Conservation (phyloP, 2,329 filamentous ascomycete species). For the Cadophora sp. region DNA sequence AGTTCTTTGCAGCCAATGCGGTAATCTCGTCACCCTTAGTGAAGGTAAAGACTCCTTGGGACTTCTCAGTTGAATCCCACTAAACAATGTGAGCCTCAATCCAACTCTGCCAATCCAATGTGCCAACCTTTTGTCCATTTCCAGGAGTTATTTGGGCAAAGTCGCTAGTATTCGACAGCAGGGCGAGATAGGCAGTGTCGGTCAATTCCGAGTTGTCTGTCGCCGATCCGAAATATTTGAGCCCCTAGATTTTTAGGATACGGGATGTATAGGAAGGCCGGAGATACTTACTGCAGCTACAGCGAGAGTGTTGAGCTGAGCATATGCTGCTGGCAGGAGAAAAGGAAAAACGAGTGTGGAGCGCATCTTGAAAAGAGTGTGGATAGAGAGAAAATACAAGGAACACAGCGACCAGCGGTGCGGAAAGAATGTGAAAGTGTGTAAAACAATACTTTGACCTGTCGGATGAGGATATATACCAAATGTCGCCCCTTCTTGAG, state of each 20-base stretch:
- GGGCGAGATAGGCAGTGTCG: constrained; percentile 25
- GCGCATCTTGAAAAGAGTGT: constrained; percentile 18
- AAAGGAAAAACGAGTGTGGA: constrained; percentile 25
- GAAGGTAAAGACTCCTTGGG: constrained; percentile 25
- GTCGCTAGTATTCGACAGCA: constrained; percentile 27
- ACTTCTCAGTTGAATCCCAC: constrained; percentile 28
- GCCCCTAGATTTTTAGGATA: constrained; percentile 15
- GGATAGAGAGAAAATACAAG: constrained; percentile 9
- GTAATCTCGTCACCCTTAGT: constrained; percentile 27
- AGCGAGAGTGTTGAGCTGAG: constrained; percentile 31
- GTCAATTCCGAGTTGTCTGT: constrained; percentile 30
- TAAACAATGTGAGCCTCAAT: constrained; percentile 1
- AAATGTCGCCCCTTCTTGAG: background rate
- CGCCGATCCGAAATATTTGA: constrained; percentile 32
- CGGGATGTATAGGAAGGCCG: too few species aligned
- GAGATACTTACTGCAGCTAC: constrained; percentile 29
- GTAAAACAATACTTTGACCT: constrained; percentile 10
- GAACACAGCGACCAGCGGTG: constrained; percentile 16
- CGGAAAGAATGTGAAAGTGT: constrained; percentile 20
- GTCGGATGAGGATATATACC: constrained; percentile 5
- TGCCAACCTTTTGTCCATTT: constrained; percentile 30
- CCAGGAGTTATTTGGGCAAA: constrained; percentile 31
- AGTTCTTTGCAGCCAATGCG: constrained; percentile 24
- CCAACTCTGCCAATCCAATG: background rate
- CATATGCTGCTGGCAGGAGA: constrained; percentile 29